Conservation (phyloP, 495 filamentous ascomycete species). For the Trichocladium antarcticum region DNA sequence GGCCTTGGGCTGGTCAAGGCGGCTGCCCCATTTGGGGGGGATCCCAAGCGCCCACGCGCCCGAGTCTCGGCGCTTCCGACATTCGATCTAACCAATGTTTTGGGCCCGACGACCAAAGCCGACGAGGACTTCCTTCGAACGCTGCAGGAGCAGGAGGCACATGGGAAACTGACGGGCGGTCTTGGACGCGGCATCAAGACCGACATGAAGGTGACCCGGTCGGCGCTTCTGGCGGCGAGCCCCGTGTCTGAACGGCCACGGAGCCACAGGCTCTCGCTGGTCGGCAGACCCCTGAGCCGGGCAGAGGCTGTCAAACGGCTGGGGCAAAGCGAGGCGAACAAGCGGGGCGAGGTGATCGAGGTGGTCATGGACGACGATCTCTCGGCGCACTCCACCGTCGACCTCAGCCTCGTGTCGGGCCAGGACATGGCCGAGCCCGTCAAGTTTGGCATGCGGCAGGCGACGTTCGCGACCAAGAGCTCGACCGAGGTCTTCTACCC, state of each 20-base stretch:
- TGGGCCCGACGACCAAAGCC: constrained; percentile 28
- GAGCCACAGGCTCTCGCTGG: constrained; percentile 28
- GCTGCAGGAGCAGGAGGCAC: constrained; percentile 35
- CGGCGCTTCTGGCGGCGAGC: constrained; percentile 30
- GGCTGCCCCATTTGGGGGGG: constrained; percentile 24
- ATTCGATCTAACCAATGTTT: constrained; percentile 31
- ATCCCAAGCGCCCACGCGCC: constrained; percentile 6
- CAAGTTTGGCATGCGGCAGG: constrained; percentile 14
- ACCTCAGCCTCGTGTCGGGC: constrained; percentile 36
- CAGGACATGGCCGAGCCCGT: constrained; percentile 11
- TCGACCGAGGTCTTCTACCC: constrained; percentile 41
- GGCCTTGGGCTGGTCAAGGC: constrained; percentile 31
- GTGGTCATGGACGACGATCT: constrained; percentile 37
- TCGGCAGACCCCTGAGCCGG: constrained; percentile 18
- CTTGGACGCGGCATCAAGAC: constrained; percentile 36
- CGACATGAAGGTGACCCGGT: constrained; percentile 28
- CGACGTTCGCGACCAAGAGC: constrained; percentile 21
- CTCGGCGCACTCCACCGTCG: constrained; percentile 20
- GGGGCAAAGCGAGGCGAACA: constrained; percentile 42
- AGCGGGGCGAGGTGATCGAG: constrained; percentile 40
- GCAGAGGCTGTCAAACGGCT: constrained; percentile 31
- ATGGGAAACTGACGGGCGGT: constrained; percentile 39
- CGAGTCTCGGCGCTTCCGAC: constrained; percentile 7
- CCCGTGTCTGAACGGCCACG: constrained; percentile 27
- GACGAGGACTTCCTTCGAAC: constrained; percentile 30